These are phyloP conservation scores for Zoysia matrella DNA, from an alignment of 202 grass and related monocot genomes.

Conservation along the genomic window DNA sequence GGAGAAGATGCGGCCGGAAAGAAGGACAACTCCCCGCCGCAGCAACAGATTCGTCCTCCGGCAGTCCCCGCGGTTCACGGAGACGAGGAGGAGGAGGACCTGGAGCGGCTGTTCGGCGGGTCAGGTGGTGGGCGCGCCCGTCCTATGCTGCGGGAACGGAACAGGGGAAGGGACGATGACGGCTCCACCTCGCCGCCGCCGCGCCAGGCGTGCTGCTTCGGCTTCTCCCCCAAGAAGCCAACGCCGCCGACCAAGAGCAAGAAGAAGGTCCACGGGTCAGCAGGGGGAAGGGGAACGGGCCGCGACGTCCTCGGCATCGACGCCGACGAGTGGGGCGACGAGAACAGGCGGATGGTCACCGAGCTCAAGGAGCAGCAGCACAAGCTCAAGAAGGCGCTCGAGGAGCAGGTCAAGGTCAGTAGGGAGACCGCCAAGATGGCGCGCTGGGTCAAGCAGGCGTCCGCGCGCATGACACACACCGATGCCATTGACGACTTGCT, in stretches of 20 bases:
- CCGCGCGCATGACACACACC: slow-evolving; percentile 67
- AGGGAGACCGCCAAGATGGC: slow-evolving; percentile 86
- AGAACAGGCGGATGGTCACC: slow-evolving; percentile 48
- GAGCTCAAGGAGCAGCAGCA: slow-evolving; percentile 75
- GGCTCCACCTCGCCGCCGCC: too few species aligned
- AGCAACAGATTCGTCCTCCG: not conserved
- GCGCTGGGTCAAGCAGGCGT: slow-evolving; percentile 66
- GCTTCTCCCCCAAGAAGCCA: not conserved
- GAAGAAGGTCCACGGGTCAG: slow-evolving; percentile 18
- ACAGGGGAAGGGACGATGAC: slow-evolving; percentile 47
- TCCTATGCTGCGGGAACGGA: slow-evolving; percentile 53
- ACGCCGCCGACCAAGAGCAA: slow-evolving; percentile 35
- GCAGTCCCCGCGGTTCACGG: not conserved
- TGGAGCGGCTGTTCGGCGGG: slow-evolving; percentile 49
- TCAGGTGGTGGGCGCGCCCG: slow-evolving; percentile 17
- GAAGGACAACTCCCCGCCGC: slow-evolving; percentile 8
- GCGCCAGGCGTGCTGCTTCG: too few species aligned
- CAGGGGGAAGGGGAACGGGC: too few species aligned
- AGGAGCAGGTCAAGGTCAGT: slow-evolving; percentile 79
- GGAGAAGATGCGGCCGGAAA: not conserved
- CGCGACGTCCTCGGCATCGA: slow-evolving; percentile 44
- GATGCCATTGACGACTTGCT: slow-evolving; percentile 70
- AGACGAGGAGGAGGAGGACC: slow-evolving; percentile 21
- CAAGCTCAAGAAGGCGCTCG: slow-evolving; percentile 77
- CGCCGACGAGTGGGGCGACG: slow-evolving; percentile 57